Conservation (phyloP, 495 filamentous ascomycete genomes). For the Penicillium manginii region DNA sequence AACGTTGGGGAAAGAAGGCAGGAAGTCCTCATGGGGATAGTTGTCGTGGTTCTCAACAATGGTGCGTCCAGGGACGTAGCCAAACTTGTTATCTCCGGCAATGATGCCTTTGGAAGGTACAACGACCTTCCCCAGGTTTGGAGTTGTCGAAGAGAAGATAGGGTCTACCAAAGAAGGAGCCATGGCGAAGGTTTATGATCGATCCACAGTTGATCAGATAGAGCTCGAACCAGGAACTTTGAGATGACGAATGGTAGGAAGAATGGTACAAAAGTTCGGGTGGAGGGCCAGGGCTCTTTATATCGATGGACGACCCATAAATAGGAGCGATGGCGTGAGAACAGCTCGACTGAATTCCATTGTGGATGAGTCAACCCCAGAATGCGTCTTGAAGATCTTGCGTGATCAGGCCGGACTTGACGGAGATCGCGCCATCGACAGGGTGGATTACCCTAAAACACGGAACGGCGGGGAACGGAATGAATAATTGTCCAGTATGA, state of each 20-base stretch:
- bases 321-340: not conserved
- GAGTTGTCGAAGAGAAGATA: slow-evolving; percentile 14
- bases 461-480: not conserved
- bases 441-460: slow-evolving; percentile 27
- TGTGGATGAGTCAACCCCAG: slow-evolving; percentile 24
- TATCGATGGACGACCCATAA: not conserved
- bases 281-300: not conserved
- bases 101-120: slow-evolving; percentile 25
- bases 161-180: slow-evolving; percentile 41
- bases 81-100: slow-evolving; percentile 36
- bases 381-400: slow-evolving; percentile 20
- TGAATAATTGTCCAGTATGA: slow-evolving; percentile 7
- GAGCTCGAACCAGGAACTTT: not conserved
- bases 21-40: slow-evolving; percentile 60
- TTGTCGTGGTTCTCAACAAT: slow-evolving; percentile 46
- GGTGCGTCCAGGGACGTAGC: slow-evolving; percentile 54
- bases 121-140: slow-evolving; percentile 11
- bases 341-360: slow-evolving; percentile 5
- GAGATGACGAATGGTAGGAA: slow-evolving; percentile 9
- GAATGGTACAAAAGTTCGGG: slow-evolving; percentile 18
- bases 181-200: slow-evolving; percentile 22
- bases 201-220: not conserved
- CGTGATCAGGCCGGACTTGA: slow-evolving; percentile 22
- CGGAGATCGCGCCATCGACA: slow-evolving; percentile 40
- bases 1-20: slow-evolving; percentile 59